phyloP scores from a whole-genome alignment of 345 rosid genomes.

The Adansonia digitata region DNA sequence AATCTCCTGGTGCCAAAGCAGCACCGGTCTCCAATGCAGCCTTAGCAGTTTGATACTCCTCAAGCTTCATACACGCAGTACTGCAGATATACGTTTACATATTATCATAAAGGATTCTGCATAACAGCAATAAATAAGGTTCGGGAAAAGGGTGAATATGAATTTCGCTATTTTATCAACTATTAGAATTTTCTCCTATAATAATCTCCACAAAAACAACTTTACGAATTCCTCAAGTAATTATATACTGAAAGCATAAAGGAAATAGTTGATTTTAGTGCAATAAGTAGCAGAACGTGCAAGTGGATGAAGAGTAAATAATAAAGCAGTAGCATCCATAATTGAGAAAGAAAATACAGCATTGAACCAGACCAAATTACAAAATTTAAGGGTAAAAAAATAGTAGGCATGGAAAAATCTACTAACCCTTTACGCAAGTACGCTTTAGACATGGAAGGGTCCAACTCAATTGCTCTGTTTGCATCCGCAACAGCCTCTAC shows the following conservation, averaged over 20 bases:
- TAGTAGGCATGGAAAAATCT: background rate
- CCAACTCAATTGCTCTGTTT: constrained; percentile 68
- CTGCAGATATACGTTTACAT: constrained; percentile 28
- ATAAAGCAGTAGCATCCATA: background rate
- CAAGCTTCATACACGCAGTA: constrained; percentile 82
- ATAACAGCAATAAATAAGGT: background rate
- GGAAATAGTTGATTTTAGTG: background rate
- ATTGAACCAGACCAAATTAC: background rate
- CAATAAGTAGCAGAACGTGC: background rate
- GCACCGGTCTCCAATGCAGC: constrained; percentile 71
- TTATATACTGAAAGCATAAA: background rate
- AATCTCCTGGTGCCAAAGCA: constrained; percentile 46
- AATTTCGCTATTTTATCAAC: background rate
- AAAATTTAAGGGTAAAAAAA: background rate
- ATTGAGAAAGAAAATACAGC: background rate
- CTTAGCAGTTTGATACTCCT: constrained; percentile 82
- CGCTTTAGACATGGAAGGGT: constrained; percentile 60
- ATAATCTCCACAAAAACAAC: background rate
- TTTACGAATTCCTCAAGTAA: background rate
- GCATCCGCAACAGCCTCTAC: constrained; percentile 92
- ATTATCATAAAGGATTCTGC: background rate
- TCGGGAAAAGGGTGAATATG: background rate
- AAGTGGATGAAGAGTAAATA: background rate
- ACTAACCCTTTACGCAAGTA: constrained; percentile 84
- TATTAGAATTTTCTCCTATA: background rate